Conservation (phyloP, 495 filamentous ascomycete genomes). For the Polyplosphaeria fusca region DNA sequence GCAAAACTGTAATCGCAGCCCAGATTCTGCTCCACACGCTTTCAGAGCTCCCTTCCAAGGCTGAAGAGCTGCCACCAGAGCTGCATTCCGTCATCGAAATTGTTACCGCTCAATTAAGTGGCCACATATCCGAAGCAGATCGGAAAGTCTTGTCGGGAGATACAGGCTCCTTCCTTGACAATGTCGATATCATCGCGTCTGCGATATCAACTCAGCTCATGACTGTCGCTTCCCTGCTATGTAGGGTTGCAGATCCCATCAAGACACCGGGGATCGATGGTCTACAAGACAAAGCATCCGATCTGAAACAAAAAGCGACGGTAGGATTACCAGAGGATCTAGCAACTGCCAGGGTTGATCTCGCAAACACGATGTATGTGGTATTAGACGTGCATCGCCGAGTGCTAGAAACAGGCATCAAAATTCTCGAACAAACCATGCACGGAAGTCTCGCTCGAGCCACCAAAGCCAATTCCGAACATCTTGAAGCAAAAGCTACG, state of each 20-base stretch:
- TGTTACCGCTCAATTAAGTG: slow-evolving; percentile 27
- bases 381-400: slow-evolving; percentile 30
- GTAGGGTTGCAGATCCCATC: slow-evolving; percentile 26
- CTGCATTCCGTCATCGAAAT: slow-evolving; percentile 37
- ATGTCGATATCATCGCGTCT: slow-evolving; percentile 8
- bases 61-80: slow-evolving; percentile 20
- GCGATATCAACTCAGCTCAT: slow-evolving; percentile 22
- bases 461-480: slow-evolving; percentile 53
- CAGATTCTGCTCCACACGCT: slow-evolving; percentile 24
- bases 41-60: slow-evolving; percentile 26
- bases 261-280: neutral
- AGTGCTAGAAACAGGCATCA: slow-evolving; percentile 34
- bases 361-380: slow-evolving; percentile 27
- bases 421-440: slow-evolving; percentile 55
- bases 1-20: neutral
- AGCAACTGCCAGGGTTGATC: slow-evolving; percentile 1
- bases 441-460: slow-evolving; percentile 62
- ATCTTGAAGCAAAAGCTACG: slow-evolving; percentile 58
- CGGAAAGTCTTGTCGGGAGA: slow-evolving; percentile 34
- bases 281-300: slow-evolving; percentile 2
- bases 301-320: slow-evolving; percentile 2
- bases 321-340: slow-evolving; percentile 9
- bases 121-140: slow-evolving; percentile 27
- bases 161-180: slow-evolving; percentile 32
- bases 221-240: slow-evolving; percentile 5